Percentiles rank a stretch among this genome's conserved stretches.
Evolutionary conservation across 768 basidiomycete genomes (phyloP).

Genomic region (Terana coerulea): DNA sequence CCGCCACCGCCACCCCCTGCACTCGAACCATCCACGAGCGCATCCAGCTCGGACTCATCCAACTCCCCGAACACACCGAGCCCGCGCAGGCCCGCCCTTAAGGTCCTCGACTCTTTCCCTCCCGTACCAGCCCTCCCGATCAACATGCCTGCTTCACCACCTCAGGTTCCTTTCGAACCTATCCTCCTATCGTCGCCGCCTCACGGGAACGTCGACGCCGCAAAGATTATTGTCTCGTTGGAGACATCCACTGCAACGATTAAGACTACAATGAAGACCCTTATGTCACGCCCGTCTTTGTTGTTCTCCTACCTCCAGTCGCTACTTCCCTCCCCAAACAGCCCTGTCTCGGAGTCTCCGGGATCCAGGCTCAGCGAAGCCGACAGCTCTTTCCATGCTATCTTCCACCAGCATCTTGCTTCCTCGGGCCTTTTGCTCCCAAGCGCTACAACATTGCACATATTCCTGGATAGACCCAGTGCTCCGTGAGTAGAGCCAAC

Average conservation of each 20-base stretch:
- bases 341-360: constrained; percentile 18
- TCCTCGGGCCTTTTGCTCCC: constrained; percentile 52
- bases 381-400: constrained; percentile 41
- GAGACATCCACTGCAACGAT: constrained; percentile 70
- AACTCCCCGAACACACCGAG: constrained; percentile 11
- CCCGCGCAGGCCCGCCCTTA: constrained; percentile 29
- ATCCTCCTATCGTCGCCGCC: constrained; percentile 54
- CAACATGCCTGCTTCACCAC: constrained; percentile 41
- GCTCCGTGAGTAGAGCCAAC: constrained; percentile 55
- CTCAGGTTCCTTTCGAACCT: constrained; percentile 56
- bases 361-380: constrained; percentile 48
- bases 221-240: constrained; percentile 62
- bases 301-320: constrained; percentile 40
- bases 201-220: constrained; percentile 44
- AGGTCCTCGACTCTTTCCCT: constrained; percentile 35
- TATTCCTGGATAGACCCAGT: constrained; percentile 81
- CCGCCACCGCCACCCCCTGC: constrained; percentile 7
- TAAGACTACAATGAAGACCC: constrained; percentile 62
- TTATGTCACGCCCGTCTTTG: constrained; percentile 65
- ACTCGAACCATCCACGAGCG: constrained; percentile 20
- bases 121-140: constrained; percentile 49
- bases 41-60: neutral
- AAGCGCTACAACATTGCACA: constrained; percentile 48
- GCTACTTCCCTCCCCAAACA: constrained; percentile 20
- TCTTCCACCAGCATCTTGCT: constrained; percentile 60